phyloP scores from a whole-genome alignment of 2,329 filamentous ascomycete species.

The Ilyonectria destructans region DNA sequence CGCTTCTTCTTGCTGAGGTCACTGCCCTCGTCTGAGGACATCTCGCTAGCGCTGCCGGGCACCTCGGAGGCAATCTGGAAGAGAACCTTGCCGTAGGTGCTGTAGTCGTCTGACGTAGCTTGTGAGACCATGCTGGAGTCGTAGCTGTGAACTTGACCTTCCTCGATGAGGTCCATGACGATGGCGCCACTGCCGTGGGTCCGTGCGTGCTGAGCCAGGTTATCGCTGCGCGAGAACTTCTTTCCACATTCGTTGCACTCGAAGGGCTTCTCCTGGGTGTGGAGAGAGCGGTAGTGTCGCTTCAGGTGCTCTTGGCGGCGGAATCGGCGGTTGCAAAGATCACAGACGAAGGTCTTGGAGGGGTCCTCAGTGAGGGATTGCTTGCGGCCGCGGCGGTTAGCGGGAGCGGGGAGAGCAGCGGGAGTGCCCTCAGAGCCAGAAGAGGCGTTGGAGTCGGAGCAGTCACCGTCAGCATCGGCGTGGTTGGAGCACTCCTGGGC shows the following conservation, averaged over 20 bases:
- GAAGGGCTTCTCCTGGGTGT: slow-evolving; percentile 99
- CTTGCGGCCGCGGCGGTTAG: slow-evolving; percentile 96
- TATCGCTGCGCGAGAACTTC: slow-evolving; percentile 99
- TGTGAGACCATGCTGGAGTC: slow-evolving; percentile 62
- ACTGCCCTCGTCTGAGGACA: slow-evolving; percentile 68
- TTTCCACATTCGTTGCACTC: slow-evolving; percentile 98
- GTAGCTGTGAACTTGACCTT: slow-evolving; percentile 69
- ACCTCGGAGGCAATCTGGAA: slow-evolving; percentile 86
- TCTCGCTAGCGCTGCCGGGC: slow-evolving; percentile 76
- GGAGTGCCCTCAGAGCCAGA: slow-evolving; percentile 64
- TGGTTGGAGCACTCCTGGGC: slow-evolving; percentile 57
- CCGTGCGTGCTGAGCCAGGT: slow-evolving; percentile 94
- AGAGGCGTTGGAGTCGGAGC: slow-evolving; percentile 58
- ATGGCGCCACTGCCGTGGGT: slow-evolving; percentile 94
- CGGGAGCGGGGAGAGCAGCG: slow-evolving; percentile 68
- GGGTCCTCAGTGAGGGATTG: slow-evolving; percentile 98
- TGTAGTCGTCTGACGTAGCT: slow-evolving; percentile 73
- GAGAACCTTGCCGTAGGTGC: slow-evolving; percentile 81
- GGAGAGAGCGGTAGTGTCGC: slow-evolving; percentile 97
- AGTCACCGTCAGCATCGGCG: slow-evolving; percentile 54
- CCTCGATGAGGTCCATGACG: slow-evolving; percentile 89
- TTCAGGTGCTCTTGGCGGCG: slow-evolving; percentile 98
- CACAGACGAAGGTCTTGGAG: slow-evolving; percentile 98
- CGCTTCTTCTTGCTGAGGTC: slow-evolving; percentile 73
- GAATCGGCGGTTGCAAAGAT: slow-evolving; percentile 96